Evolutionary conservation across 2,329 filamentous ascomycete species (phyloP).

Genomic region (Xylaria multiplex): DNA sequence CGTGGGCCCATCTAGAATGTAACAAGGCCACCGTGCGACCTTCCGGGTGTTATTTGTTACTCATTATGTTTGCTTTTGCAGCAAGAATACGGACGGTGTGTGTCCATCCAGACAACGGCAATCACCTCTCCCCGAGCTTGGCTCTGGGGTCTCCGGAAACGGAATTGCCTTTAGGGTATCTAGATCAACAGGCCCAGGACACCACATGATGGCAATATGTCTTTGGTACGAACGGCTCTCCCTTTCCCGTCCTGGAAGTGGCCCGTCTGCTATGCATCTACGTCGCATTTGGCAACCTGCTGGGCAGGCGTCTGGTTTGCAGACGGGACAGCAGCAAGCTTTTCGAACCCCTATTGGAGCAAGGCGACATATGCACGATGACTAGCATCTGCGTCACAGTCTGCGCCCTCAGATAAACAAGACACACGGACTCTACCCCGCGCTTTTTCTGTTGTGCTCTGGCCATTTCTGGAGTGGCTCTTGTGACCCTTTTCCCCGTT

Average conservation of each 20-base stretch:
- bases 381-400: conserved; percentile 35
- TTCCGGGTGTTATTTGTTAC: conserved; percentile 12
- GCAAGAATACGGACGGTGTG: conserved; percentile 20
- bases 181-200: conserved; percentile 17
- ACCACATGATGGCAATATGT: conserved; percentile 13
- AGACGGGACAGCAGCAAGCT: conserved; percentile 12
- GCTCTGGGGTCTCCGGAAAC: conserved; percentile 20
- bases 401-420: conserved; percentile 33
- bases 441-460: conserved; percentile 24
- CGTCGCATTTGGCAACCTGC: conserved; percentile 25
- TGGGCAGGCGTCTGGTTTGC: conserved; percentile 13
- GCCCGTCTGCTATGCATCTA: conserved; percentile 21
- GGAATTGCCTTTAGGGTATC: conserved; percentile 10
- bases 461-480: conserved; percentile 29
- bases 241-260: conserved; percentile 23
- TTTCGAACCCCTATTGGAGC: conserved; percentile 32
- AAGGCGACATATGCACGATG: conserved; percentile 36
- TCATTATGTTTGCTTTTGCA: conserved; percentile 30
- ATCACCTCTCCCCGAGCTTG: conserved; percentile 18
- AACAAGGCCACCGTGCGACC: conserved; percentile 39
- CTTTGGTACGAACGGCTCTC: conserved; percentile 25
- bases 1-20: conserved; percentile 31
- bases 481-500: conserved; percentile 24
- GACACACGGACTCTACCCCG: conserved; percentile 30
- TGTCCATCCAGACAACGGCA: conserved; percentile 23